A percentile compares a stretch with the other conserved stretches of the same genome.
phyloP scores from a whole-genome alignment of 2,329 filamentous ascomycete species.

The Apiospora hydei region DNA sequence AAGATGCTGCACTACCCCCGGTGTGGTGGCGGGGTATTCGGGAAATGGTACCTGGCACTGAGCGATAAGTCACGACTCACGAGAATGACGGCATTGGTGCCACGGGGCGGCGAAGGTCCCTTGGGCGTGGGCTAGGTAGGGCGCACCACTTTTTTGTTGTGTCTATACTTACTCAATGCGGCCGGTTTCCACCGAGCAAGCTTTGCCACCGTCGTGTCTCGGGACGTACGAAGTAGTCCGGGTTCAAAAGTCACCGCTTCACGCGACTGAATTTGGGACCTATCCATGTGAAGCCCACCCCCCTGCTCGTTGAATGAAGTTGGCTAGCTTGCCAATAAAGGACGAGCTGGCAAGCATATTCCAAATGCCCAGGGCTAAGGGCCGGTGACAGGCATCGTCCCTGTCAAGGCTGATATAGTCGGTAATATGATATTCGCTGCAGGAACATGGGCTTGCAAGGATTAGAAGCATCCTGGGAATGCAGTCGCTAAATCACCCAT shows the following conservation, averaged over 20 bases:
- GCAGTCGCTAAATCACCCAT: not conserved
- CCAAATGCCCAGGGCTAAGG: not conserved
- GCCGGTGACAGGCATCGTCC: not conserved
- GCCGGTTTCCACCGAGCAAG: conserved; percentile 17
- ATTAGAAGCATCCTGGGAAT: not conserved
- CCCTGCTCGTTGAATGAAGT: not conserved
- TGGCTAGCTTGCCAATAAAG: not conserved
- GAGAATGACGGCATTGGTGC: conserved; percentile 10
- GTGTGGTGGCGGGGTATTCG: conserved; percentile 1
- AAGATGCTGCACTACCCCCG: not conserved
- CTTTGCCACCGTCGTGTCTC: conserved; percentile 7
- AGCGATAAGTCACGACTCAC: not conserved
- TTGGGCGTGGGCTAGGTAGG: not conserved
- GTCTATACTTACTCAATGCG: not conserved
- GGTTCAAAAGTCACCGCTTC: not conserved
- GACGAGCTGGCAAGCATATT: not conserved
- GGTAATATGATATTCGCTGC: not conserved
- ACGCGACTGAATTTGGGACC: not conserved
- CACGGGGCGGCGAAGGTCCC: not conserved
- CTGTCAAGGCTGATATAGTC: not conserved
- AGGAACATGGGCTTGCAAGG: not conserved
- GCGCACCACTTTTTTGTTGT: conserved; percentile 9
- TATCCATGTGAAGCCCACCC: not conserved
- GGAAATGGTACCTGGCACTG: not conserved
- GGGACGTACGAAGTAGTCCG: not conserved